Evolutionary conservation across 2,329 filamentous ascomycete genomes (phyloP).

Genomic region (Dothiorella sarmentorum): DNA sequence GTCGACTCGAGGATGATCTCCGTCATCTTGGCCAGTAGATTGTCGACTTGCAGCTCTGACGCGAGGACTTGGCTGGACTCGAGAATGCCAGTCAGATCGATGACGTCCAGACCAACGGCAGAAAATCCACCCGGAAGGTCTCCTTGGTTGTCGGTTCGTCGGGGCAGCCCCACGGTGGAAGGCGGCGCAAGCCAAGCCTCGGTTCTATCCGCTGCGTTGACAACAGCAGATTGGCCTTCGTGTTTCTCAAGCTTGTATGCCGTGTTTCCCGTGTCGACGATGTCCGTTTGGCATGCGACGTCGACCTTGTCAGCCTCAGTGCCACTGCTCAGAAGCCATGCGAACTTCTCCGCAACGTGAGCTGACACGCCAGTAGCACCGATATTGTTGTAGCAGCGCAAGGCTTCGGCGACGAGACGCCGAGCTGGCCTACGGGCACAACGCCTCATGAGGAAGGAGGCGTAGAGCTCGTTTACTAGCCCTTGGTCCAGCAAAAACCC

Average conservation of each 20-base stretch:
- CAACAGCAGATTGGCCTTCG: constrained; percentile 35
- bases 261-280: constrained; percentile 49
- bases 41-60: constrained; percentile 71
- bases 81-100: constrained; percentile 74
- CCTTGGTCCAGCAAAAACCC: constrained; percentile 69
- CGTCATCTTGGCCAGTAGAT: constrained; percentile 75
- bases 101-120: constrained; percentile 69
- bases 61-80: constrained; percentile 77
- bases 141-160: constrained; percentile 40
- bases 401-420: constrained; percentile 64
- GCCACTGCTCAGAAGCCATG: constrained; percentile 62
- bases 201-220: constrained; percentile 45
- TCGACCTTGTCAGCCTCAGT: constrained; percentile 60
- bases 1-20: constrained; percentile 77
- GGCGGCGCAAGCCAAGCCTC: constrained; percentile 48
- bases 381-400: constrained; percentile 65
- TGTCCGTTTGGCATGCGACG: constrained; percentile 66
- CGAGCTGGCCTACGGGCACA: constrained; percentile 65
- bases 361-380: constrained; percentile 67
- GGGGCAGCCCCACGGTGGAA: constrained; percentile 40
- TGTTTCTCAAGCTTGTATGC: constrained; percentile 44
- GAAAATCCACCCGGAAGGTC: constrained; percentile 63
- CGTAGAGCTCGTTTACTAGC: constrained; percentile 69
- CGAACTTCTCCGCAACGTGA: constrained; percentile 65
- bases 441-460: constrained; percentile 64